Base-by-base conservation (phyloP, 208 protist genomes). In the Leishmania tarentolae region DNA sequence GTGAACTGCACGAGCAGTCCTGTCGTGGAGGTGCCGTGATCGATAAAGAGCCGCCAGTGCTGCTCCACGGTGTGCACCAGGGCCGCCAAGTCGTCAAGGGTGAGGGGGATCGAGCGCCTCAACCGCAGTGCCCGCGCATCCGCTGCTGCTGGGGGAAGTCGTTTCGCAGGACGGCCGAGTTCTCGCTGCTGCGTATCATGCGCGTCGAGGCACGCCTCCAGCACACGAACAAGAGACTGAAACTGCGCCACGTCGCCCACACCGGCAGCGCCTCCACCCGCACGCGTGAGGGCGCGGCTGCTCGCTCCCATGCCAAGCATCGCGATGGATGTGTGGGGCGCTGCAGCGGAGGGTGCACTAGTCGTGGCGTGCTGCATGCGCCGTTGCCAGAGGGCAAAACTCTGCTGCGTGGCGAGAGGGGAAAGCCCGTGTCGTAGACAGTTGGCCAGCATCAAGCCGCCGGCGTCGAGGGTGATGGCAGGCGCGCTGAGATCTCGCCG, bases 401-500 rank as follows among this genome's bases (percentile, higher is more conserved):
- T 80, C 77, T 74, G 71, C 63, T 74, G 82, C 19, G 77, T 82
- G 44, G 82, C 82, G 35, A 63, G 24, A 21, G 82, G 77, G 21
- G 88, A 86, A n/a, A 95, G 83, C 2, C 73, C 61, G 72, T 95
- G 92, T 24, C 92, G 90, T 47, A 95, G 75, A 13, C 86, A 86
- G 83, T 95, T 95, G n/a, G 88, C 87, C 28, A 92, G 76, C 71
- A 92, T 85, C 52, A 95, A 78, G 76, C 90, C 88, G 35, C 90
- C 65, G n/a, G 91, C 82, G 40, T 93, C 92, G 56, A 93, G 61
- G 37, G 81, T 80, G 35, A 93, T 76, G 53, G 71, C 31, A 3
- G 74, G 63, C 0, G 31, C 47, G 65, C 13, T 31, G 77, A 74
- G 37, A 50, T 85, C 71, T 4, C 57, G 76, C 9, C 77, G 82